Base-by-base conservation (phyloP, 2,329 filamentous ascomycete species). In the Pseudocercospora musae region DNA sequence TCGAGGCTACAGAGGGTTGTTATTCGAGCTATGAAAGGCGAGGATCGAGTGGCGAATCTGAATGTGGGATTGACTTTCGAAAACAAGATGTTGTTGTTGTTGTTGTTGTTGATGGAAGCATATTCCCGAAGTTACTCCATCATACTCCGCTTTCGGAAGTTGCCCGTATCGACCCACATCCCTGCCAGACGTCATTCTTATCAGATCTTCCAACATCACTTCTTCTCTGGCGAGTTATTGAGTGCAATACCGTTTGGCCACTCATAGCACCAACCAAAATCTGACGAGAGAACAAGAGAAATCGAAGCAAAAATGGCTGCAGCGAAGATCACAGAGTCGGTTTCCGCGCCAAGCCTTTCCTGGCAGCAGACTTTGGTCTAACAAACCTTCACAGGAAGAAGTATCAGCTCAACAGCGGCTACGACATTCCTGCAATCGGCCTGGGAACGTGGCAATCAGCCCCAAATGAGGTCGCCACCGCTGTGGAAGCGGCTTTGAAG, bases 381-480 rank as follows among this genome's bases (percentile, higher is more conserved):
- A 52, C 48, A 52, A 27, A 25, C 11, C 48, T 53, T 25, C 9
- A n/a, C 27, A 65, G 63, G 60, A 52, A 60, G 27, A 62, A 60
- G 21, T 65, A 63, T 53, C 63, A 63, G 57, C 59, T 91, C 76
- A 90, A 91, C 79, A 88, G 87, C 58, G 91, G 72, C 62, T 88
- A 85, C 76, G 87, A 90, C 78, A 95, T 95, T 64, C 89, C 89
- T 60, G 87, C 87, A 69, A 77, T 93, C 68, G 90, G 89, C 64
- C 82, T 93, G 50, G 90, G 90, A 60, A 93, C 90, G 60, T 93
- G 90, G 89, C 89, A 92, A 73, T 91, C 89, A 54, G 75, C 82
- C 71, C 87, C 88, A 60, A 85, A 84, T 68, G 84, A 91, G 76
- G 89, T 91, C 60, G 82, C 84, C 69, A 78, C 84, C 58, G 91